Evolutionary conservation across 306 rosid genomes (phyloP).

Genomic region (Rosa lucieae): DNA sequence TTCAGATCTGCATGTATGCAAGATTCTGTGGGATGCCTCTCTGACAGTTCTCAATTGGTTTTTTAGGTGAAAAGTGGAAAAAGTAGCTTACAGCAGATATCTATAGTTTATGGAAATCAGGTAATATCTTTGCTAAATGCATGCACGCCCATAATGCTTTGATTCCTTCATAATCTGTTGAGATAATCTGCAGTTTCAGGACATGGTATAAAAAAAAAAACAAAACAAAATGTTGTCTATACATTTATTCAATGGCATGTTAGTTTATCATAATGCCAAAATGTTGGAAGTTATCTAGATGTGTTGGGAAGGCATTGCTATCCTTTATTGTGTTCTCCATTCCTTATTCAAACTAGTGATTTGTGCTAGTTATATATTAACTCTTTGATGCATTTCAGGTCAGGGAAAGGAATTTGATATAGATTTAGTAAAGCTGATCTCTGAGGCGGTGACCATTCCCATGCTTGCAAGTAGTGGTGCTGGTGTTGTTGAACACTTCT

Average conservation of each 20-base stretch:
- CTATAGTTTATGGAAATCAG: too few relatives aligned
- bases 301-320: background rate
- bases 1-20: too few relatives aligned
- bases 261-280: background rate
- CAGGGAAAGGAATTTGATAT: constrained; percentile 89
- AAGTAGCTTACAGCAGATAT: too few relatives aligned
- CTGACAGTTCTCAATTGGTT: too few relatives aligned
- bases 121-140: too few relatives aligned
- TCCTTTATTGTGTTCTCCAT: background rate
- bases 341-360: constrained; percentile 6
- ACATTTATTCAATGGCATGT: background rate
- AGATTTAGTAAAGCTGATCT: constrained; percentile 53
- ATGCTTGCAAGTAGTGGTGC: constrained; percentile 99
- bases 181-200: too few relatives aligned
- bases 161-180: too few relatives aligned
- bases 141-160: too few relatives aligned
- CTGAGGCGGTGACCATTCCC: constrained; percentile 84
- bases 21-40: too few relatives aligned
- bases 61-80: too few relatives aligned
- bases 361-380: background rate
- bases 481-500: constrained; percentile 71
- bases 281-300: background rate
- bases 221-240: too few relatives aligned
- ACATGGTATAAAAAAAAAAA: background rate
- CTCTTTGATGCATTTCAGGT: constrained; percentile 50